Percentiles rank a stretch among this genome's conserved stretches.
Evolutionary conservation across 163 green algal genomes (phyloP).

Genomic region (Scenedesmus sp.): DNA sequence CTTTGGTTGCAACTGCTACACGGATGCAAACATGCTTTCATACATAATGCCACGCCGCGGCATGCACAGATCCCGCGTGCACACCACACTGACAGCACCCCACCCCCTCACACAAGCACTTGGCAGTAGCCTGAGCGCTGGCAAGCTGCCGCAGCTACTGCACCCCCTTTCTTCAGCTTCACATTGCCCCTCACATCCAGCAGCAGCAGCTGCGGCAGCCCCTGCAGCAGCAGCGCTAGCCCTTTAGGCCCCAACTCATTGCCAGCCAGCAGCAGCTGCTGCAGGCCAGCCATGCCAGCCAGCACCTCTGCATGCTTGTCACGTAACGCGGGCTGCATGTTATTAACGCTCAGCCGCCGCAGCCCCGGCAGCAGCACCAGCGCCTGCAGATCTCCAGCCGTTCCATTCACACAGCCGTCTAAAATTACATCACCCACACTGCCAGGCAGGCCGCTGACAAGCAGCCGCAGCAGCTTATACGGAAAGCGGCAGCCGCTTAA

Average conservation of each 20-base stretch:
- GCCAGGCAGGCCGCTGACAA: neutral
- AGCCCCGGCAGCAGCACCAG: conserved; percentile 12
- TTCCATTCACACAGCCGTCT: neutral
- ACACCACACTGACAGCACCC: neutral
- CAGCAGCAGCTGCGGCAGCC: neutral
- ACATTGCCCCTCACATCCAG: conserved; percentile 15
- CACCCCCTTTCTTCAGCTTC: neutral
- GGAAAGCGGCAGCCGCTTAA: neutral
- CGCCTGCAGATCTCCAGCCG: neutral
- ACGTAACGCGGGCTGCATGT: neutral
- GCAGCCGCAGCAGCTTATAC: neutral
- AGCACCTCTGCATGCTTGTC: conserved; percentile 24
- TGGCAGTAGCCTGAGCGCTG: neutral
- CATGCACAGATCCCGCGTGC: neutral
- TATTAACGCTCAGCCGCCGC: conserved; percentile 1
- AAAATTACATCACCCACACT: neutral
- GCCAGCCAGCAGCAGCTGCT: neutral
- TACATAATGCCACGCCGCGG: no score
- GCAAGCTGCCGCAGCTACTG: neutral
- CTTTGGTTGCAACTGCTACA: no score
- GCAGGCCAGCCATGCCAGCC: neutral
- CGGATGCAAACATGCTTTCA: no score
- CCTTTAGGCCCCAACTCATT: neutral
- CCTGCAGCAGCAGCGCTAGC: neutral
- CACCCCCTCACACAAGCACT: neutral